Evolutionary conservation across 2,329 filamentous ascomycete species (phyloP).

Genomic region (Aspergillus intermedius): DNA sequence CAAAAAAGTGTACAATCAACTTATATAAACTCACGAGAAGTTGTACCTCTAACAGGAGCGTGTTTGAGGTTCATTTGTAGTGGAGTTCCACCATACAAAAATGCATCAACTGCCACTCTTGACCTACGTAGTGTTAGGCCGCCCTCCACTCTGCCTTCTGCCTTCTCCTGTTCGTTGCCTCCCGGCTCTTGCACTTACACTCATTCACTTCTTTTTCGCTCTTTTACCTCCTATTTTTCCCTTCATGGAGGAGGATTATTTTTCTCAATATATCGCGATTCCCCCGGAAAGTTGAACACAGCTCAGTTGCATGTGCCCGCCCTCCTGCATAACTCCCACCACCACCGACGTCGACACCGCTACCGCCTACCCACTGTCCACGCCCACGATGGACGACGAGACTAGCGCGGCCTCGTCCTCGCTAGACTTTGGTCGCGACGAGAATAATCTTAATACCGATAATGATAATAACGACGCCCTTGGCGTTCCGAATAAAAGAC

Average conservation of each 20-base stretch:
- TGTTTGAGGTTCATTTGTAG: too few relatives aligned
- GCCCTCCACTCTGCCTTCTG: neutral
- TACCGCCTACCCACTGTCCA: neutral
- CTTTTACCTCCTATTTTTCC: conserved; percentile 3
- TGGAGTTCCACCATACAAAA: conserved; percentile 12
- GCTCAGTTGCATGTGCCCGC: too few relatives aligned
- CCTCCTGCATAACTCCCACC: neutral
- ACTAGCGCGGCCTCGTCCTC: conserved; percentile 18
- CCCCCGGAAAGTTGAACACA: too few relatives aligned
- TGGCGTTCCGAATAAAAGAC: neutral
- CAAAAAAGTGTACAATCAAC: too few relatives aligned
- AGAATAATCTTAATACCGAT: conserved; percentile 15
- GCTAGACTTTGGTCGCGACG: conserved; percentile 9
- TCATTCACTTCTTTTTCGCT: neutral
- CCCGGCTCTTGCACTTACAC: too few relatives aligned
- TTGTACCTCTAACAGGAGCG: too few relatives aligned
- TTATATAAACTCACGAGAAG: too few relatives aligned
- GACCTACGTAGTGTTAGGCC: conserved; percentile 12
- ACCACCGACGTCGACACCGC: neutral
- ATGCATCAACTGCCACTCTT: conserved; percentile 10
- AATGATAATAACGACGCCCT: conserved; percentile 7
- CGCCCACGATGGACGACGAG: neutral
- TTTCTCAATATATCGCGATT: too few relatives aligned
- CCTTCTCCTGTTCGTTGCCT: neutral
- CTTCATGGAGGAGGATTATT: conserved; percentile 13